Base-by-base conservation (phyloP, 2,329 filamentous ascomycete species). In the Fusarium sarcochroum region DNA sequence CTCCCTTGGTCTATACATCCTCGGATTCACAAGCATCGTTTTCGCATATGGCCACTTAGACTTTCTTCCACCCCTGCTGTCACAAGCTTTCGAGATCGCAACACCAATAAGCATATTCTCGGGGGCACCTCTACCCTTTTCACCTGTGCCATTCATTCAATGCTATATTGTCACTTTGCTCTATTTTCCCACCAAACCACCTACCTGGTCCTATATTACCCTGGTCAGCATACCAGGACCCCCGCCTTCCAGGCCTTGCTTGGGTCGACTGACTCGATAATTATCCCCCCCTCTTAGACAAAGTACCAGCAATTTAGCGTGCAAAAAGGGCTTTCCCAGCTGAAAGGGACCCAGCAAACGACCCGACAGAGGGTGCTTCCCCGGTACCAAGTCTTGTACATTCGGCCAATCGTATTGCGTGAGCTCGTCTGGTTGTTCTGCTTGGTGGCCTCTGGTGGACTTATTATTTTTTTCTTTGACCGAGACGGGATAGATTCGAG, bases 261-360 rank as follows among this genome's bases (percentile, higher is more conserved):
- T 62, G 52, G 63, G 50, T 70, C 60, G 56, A 73, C 66, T 72
- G 70, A 70, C 71, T 69, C 71, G 59, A 71, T 55, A 58, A 61
- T 63, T 66, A 41, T 51, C 23, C 52, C 60, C 54, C 47, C 55
- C 62, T 68, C 44, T 30, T 30, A 30, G 27, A 13, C 11, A 30
- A 13, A 13, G 27, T 13, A 46, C 53, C 53, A 69, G 25, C 14
- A 53, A 35, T 58, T 66, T 69, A 70, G 66, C 62, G 61, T 46
- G 27, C 15, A 30, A 52, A 69, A 58, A 58, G 27, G 58, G 20
- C 55, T 21, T 45, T 42, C 25, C 63, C 60, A 69, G 68, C 65
- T 72, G 68, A 69, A 69, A 58, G 41, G 23, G 61, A 45, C 63
- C 62, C 55, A 69, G 66, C 45, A 63, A 63, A 51, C 42, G 51